A percentile compares a stretch with the other conserved stretches of the same genome.
These are phyloP conservation scores for Guadua angustifolia DNA, from an alignment of 176 grass and related monocot genomes.

Conservation along the genomic window DNA sequence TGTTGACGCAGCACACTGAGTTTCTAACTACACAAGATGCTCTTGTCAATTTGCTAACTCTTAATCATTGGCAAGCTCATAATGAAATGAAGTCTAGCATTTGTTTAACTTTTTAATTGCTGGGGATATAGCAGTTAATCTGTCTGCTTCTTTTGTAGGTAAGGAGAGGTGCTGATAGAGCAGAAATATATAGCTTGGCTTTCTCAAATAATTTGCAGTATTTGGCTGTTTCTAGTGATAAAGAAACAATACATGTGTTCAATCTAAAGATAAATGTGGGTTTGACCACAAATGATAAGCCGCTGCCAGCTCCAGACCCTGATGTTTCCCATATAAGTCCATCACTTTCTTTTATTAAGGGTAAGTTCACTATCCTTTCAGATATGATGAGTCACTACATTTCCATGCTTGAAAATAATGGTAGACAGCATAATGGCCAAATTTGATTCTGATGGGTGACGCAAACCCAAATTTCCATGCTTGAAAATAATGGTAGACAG, in stretches of 20 bases:
- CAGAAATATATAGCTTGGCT: slow-evolving; percentile 97
- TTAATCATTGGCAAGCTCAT: neutral
- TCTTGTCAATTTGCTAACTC: neutral
- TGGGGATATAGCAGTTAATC: neutral
- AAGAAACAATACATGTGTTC: slow-evolving; percentile 99
- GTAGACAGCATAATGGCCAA: neutral
- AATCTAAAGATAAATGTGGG: slow-evolving; percentile 88
- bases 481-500: too few species aligned
- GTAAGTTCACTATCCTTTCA: slow-evolving; percentile 48
- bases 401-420: neutral
- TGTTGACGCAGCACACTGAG: neutral
- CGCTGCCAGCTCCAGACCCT: slow-evolving; percentile 67
- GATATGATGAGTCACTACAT: neutral
- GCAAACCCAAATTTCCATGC: too few species aligned
- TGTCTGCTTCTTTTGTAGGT: slow-evolving; percentile 56
- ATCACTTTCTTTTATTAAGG: slow-evolving; percentile 94
- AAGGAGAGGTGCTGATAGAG: slow-evolving; percentile 96
- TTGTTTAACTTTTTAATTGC: neutral
- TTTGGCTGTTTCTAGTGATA: slow-evolving; percentile 93
- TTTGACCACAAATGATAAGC: slow-evolving; percentile 74
- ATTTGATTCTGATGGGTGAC: too few species aligned
- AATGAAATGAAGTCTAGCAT: neutral
- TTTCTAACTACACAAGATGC: neutral
- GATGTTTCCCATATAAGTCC: slow-evolving; percentile 61
- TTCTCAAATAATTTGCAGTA: slow-evolving; percentile 94